These are phyloP conservation scores for Staphylotrichum tortipilum DNA, from an alignment of 495 filamentous ascomycete species.

Conservation along the genomic window DNA sequence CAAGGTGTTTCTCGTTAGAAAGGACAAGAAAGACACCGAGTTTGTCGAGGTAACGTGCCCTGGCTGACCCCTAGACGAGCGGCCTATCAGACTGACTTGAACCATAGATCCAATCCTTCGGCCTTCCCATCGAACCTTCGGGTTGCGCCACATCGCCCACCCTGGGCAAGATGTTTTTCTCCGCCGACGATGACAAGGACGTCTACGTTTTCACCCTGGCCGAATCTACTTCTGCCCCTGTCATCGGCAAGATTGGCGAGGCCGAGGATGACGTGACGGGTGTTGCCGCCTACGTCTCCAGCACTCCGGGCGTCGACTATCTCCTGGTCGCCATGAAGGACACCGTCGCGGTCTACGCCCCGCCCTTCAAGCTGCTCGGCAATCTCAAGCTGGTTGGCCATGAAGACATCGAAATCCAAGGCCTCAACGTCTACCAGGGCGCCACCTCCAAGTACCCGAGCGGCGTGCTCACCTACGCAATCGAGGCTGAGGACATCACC, in stretches of 20 bases:
- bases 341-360: slow-evolving; percentile 1
- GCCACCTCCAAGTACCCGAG: slow-evolving; percentile 2
- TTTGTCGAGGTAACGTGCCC: background rate
- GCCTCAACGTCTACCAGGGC: slow-evolving; percentile 1
- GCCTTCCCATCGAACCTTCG: background rate
- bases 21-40: background rate
- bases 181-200: slow-evolving; percentile 6
- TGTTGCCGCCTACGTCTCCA: background rate
- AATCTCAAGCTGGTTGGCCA: slow-evolving; percentile 2
- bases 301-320: background rate
- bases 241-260: background rate
- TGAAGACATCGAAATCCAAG: slow-evolving; percentile 6
- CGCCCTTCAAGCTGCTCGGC: background rate
- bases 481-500: slow-evolving; percentile 1
- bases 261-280: slow-evolving; percentile 8
- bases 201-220: slow-evolving; percentile 3
- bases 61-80: background rate
- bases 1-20: background rate
- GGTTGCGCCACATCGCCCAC: slow-evolving; percentile 1
- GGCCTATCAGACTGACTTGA: background rate
- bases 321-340: slow-evolving; percentile 3
- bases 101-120: background rate
- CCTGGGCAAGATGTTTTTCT: slow-evolving; percentile 3
- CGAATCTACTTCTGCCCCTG: slow-evolving; percentile 1
- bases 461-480: background rate